Conservation (phyloP, 371 early-diverging fungal species). For the Syncephalastrum racemosum region DNA sequence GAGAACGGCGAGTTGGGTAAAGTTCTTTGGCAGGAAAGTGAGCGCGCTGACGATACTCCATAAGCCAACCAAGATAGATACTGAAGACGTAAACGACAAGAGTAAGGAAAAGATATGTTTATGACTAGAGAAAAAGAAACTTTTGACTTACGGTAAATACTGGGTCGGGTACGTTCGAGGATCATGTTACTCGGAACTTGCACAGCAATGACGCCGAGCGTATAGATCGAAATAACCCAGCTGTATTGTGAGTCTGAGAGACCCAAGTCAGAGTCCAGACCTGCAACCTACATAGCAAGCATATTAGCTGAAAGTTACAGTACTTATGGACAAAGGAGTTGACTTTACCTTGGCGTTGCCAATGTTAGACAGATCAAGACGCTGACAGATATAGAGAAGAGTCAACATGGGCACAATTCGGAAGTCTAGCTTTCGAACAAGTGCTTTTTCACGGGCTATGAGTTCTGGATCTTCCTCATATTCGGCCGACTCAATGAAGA, state of each 20-base stretch:
- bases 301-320: neutral
- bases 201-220: conserved; percentile 18
- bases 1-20: conserved; percentile 10
- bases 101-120: no score
- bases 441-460: conserved; percentile 13
- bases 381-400: conserved; percentile 17
- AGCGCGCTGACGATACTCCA: conserved; percentile 14
- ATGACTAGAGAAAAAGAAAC: no score
- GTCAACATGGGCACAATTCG: conserved; percentile 17
- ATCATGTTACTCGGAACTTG: conserved; percentile 20
- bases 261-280: conserved; percentile 13
- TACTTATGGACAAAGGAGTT: neutral
- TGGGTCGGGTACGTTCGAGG: conserved; percentile 13
- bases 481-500: neutral
- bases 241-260: conserved; percentile 7
- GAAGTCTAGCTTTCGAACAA: conserved; percentile 15
- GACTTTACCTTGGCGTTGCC: conserved; percentile 16
- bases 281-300: conserved; percentile 11
- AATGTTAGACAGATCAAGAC: conserved; percentile 17
- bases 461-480: conserved; percentile 11
- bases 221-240: conserved; percentile 18
- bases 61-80: conserved; percentile 3
- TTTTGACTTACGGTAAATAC: conserved; percentile 10
- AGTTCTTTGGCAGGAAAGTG: conserved; percentile 11
- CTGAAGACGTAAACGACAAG: neutral